Conservation (phyloP, 208 protist species). For the Leishmania aethiopica region DNA sequence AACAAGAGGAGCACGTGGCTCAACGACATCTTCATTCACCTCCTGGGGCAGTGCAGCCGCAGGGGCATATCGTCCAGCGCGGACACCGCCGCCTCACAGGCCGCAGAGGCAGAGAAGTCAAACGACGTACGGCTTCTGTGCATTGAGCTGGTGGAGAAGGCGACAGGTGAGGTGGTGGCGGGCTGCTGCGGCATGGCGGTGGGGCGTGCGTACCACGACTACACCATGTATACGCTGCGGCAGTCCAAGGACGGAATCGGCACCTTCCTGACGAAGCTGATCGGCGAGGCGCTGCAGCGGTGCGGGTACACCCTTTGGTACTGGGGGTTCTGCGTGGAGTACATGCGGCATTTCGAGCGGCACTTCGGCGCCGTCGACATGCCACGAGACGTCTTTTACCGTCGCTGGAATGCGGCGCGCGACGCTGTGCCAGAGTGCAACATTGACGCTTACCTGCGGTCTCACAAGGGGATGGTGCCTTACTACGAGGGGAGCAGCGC, state of each 20-base stretch:
- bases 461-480: constrained; percentile 51
- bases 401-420: constrained; percentile 46
- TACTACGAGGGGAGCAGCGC: constrained; percentile 12
- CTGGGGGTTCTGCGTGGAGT: constrained; percentile 65
- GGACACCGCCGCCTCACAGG: neutral
- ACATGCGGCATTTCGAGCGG: constrained; percentile 66
- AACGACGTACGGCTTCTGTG: constrained; percentile 28
- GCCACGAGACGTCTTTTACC: constrained; percentile 42
- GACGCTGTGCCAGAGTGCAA: constrained; percentile 30
- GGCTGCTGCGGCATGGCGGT: constrained; percentile 68
- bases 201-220: constrained; percentile 74
- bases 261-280: constrained; percentile 61
- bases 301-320: constrained; percentile 86
- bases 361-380: constrained; percentile 54
- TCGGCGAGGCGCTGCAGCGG: constrained; percentile 68
- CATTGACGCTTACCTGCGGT: constrained; percentile 45
- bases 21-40: constrained; percentile 13
- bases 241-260: constrained; percentile 41
- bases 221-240: constrained; percentile 75
- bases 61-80: neutral
- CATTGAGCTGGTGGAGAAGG: constrained; percentile 55
- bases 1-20: constrained; percentile 45
- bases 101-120: neutral
- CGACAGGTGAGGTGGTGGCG: constrained; percentile 38
- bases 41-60: constrained; percentile 20